These are phyloP conservation scores for Trypanosoma mega DNA, from an alignment of 208 protist species.

Conservation along the genomic window DNA sequence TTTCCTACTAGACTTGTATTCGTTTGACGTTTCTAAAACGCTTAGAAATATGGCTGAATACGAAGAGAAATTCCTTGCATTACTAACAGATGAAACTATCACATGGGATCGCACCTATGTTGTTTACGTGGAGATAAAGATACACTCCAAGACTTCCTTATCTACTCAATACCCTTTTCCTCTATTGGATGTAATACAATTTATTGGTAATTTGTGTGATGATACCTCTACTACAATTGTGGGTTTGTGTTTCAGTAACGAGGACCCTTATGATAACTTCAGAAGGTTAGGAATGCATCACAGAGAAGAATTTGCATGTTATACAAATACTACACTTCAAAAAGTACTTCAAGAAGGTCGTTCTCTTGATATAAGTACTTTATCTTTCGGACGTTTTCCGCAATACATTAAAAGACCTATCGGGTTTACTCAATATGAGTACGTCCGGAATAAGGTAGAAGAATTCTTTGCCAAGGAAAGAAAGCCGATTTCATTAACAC, in stretches of 20 bases:
- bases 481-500: constrained; percentile 45
- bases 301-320: constrained; percentile 40
- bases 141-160: constrained; percentile 1
- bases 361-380: constrained; percentile 42
- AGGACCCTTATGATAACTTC: constrained; percentile 19
- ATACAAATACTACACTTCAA: constrained; percentile 41
- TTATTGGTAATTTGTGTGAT: constrained; percentile 54
- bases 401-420: constrained; percentile 34
- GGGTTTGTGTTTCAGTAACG: constrained; percentile 55
- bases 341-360: constrained; percentile 28
- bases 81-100: constrained; percentile 32
- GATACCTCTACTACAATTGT: constrained; percentile 44
- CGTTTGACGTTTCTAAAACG: constrained; percentile 40
- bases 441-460: constrained; percentile 34
- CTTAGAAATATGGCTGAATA: constrained; percentile 32
- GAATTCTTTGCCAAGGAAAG: constrained; percentile 24
- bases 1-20: constrained; percentile 36
- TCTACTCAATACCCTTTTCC: constrained; percentile 23
- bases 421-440: constrained; percentile 20
- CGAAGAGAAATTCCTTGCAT: constrained; percentile 31
- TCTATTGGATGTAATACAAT: constrained; percentile 56
- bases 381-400: constrained; percentile 50
- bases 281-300: constrained; percentile 30
- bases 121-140: constrained; percentile 48
- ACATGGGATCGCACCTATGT: constrained; percentile 54